Evolutionary conservation across 2,329 filamentous ascomycete genomes (phyloP), one percentile per base, ranked within the genome.

Genomic region (Pseudocercospora cruenta): DNA sequence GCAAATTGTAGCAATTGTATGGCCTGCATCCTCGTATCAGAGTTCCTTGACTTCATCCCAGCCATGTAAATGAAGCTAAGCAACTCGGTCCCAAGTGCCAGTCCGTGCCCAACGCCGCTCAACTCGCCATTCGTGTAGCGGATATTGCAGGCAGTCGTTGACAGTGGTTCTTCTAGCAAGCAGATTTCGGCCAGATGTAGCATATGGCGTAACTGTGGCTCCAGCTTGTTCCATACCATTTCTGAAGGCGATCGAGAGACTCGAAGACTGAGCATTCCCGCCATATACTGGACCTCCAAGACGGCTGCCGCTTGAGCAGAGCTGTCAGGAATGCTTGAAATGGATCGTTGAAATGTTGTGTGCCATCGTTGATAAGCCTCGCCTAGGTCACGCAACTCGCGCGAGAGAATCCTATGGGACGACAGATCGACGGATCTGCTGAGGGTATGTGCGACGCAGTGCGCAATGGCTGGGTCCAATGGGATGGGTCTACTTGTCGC

Each of bases 71-170:
- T 57, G 16, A 55, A 47, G 5, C 57, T 24, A 2, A 64, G 53
- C 24, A 64, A 28, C 21, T 64, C 62, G 5, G 62, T 64, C 7
- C 62, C 59, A 19, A 64, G 26, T 9, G 62, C 62, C 8, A 64
- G 33, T n/a, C 54, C 62, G 24, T 60, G 59, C 6, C 62, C 62
- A 16, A 51, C 33, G 22, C 45, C 47, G 21, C 57, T 64, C 47
- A 64, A 21, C 28, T 36, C 24, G 5, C 43, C 57, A 24, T 26
- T 45, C 10, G 26, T 45, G 9, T 36, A 16, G 16, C 45, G 39
- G 14, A 22, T 54, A 14, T 49, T 45, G 7, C 26, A 16, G 7
- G 31, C 31, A 9, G n/a, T 36, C 24, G 16, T 33, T 9, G 21
- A 39, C 3, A 58, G 33, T 19, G 62, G 62, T 9, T 60, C 58